Evolutionary conservation across 768 basidiomycete species (phyloP), one percentile per base, ranked within the genome.

Genomic region (Baorangia bicolor): DNA sequence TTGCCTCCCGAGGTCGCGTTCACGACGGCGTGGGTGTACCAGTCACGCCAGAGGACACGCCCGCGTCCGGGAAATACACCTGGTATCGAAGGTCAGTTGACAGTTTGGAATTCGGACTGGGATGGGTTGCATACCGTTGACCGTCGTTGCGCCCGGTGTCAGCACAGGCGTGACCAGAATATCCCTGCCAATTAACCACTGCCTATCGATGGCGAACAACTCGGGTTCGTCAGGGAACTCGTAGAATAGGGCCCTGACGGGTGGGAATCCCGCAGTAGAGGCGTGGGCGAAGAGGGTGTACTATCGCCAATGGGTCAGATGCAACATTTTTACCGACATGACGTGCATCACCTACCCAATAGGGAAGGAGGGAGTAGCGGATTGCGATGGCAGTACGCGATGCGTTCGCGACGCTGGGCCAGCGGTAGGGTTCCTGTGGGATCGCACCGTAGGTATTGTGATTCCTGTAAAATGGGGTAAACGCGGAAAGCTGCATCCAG

Each of bases 401-500:
- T 13, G 89, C 86, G 34, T 85, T 77, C 4, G 87, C 87, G 14
- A 90, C 89, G 56, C 82, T 86, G 50, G 86, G 84, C 88, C 90
- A 92, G 27, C 82, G 76, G 63, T 85, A 91, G 4, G 88, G 87
- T 65, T 90, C 89, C 67, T 91, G 90, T 10, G 82, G 69, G 39
- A 88, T 75, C 4, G 86, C 85, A n/a, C 81, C 83, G 48, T 74
- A 74, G 39, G 77, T 67, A 56, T 88, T 88, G 66, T 91, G 90
- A 67, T 91, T 91, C 47, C 90, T 75, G 69, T 82, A 90, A 76
- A 92, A 92, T 7, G 88, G 89, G 39, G 79, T 78, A 67, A 91
- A 90, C 1, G 88, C 89, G 8, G 86, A 79, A 16, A 90, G 77
- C 69, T 85, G 83, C 87, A 89, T 90, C 90, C 90, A 92, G n/a